Evolutionary conservation across 1,284 basidiomycete genomes (phyloP), one percentile per base, ranked within the genome.

Genomic region (Apiotrichum sp.): DNA sequence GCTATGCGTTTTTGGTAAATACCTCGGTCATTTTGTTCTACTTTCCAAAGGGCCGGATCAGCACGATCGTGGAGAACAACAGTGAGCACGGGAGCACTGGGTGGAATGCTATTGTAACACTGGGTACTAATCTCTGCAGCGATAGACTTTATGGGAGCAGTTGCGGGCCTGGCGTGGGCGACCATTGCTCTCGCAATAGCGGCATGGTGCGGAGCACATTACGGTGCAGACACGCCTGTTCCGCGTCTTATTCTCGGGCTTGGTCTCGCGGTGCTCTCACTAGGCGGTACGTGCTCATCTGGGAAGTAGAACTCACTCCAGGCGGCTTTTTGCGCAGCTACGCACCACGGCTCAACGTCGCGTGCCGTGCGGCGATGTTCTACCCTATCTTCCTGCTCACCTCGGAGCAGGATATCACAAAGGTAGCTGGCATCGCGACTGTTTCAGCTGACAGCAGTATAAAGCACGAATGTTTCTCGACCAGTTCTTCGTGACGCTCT

Each of bases 1-100:
- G 73, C 38, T 78, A 72, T 59, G 70, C 69, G 3, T 78, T 76
- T 46, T 64, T 77, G 44, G 63, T 68, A 4, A 67, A 70, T 54
- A 77, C 76, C 1, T 63, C 69, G 3, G 58, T 71, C 22, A 50
- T 73, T 8, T 68, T 78, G 11, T 77, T 76, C 67, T 78, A 74
- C 64, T 76, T 77, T 44, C 75, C 76, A 0, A 57, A 64, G n/a
- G 70, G 69, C 2, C 64, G 65, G 0, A 62, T 76, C 3, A 63
- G 65, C n/a, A 58, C 65, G n/a, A 70, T 74, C 47, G 43, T 75
- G 6, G 74, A 77, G 61, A 55, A 58, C 13, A 72, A 68, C 34
- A 61, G 72, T 73, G 35, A 63, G 69, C 29, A 48, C 4, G 10
- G 3, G 29, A 29, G 29, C 29, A 29, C 29, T 3, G 29, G 29